Evolutionary conservation across 345 rosid genomes (phyloP).

Genomic region (Eucalyptus viminalis): DNA sequence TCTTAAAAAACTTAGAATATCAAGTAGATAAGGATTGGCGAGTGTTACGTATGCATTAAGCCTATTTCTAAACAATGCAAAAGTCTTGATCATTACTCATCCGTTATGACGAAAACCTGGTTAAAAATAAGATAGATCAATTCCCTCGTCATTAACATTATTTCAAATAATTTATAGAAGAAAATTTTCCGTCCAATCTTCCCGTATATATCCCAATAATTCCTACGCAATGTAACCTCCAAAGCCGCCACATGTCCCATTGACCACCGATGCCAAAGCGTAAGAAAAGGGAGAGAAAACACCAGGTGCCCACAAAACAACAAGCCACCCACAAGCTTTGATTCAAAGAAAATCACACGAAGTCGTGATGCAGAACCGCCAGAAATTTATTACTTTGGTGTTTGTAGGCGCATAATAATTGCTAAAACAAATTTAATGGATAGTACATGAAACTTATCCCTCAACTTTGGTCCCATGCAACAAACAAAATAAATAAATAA

Average conservation of each 20-base stretch:
- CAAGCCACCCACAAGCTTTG: background rate
- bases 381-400: background rate
- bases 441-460: background rate
- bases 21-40: background rate
- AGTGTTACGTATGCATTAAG: background rate
- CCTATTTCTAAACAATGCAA: background rate
- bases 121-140: background rate
- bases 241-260: background rate
- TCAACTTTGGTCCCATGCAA: background rate
- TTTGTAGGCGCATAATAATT: background rate
- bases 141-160: background rate
- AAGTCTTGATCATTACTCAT: background rate
- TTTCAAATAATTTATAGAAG: background rate
- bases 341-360: background rate
- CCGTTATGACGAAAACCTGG: background rate
- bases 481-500: background rate
- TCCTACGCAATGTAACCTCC: background rate
- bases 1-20: background rate
- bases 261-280: background rate
- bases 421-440: background rate
- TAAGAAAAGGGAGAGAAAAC: background rate
- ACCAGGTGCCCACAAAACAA: background rate
- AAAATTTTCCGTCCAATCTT: background rate
- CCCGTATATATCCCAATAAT: background rate
- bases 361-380: background rate